phyloP scores from a whole-genome alignment of 345 rosid genomes.

The Cochlearia excelsa region DNA sequence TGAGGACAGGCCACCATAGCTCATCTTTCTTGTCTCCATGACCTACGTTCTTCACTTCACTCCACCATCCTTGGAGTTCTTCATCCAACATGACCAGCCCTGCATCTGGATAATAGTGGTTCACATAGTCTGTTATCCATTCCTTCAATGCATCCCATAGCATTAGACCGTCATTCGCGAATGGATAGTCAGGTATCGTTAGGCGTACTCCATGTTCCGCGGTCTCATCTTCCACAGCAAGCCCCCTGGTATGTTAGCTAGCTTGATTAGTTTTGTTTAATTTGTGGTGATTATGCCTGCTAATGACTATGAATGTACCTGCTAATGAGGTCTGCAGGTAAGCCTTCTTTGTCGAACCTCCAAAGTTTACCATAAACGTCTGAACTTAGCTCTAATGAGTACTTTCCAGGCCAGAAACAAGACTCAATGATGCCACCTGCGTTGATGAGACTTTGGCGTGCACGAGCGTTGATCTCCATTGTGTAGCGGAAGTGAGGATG shows the following conservation, averaged over 20 bases:
- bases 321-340: constrained; percentile 38
- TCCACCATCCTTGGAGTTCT: constrained; percentile 40
- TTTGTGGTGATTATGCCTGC: too few relatives aligned
- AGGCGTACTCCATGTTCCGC: constrained; percentile 33
- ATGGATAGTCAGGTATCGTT: constrained; percentile 36
- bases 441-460: constrained; percentile 52
- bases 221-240: constrained; percentile 32
- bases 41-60: constrained; percentile 31
- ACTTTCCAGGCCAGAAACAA: constrained; percentile 57
- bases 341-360: constrained; percentile 37
- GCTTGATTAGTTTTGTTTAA: too few relatives aligned
- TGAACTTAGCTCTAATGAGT: constrained; percentile 54
- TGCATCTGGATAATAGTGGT: constrained; percentile 27
- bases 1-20: constrained; percentile 39
- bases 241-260: constrained; percentile 15
- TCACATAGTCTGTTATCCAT: constrained; percentile 38
- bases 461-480: constrained; percentile 71
- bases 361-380: constrained; percentile 35
- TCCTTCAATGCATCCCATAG: constrained; percentile 37
- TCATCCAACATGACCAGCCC: constrained; percentile 18
- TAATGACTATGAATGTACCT: constrained; percentile 10
- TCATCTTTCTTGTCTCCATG: constrained; percentile 40
- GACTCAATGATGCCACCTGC: constrained; percentile 63
- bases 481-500: constrained; percentile 80
- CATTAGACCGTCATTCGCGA: constrained; percentile 36